phyloP scores from a whole-genome alignment of 306 rosid species.

The Cicer pinnatifidum region DNA sequence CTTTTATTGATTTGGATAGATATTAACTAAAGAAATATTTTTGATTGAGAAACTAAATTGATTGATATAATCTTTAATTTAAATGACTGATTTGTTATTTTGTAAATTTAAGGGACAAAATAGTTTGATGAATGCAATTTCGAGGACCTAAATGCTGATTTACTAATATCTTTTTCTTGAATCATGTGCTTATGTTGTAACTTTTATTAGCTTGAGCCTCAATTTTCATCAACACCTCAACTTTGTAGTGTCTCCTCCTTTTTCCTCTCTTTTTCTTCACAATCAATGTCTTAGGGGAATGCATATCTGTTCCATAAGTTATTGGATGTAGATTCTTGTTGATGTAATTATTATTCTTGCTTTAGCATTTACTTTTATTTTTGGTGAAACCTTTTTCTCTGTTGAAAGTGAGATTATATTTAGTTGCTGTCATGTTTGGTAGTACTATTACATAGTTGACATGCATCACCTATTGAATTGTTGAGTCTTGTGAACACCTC shows the following conservation, averaged over 20 bases:
- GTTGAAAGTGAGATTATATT: conserved; percentile 45
- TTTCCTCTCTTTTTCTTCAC: conserved; percentile 9
- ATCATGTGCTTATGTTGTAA: conserved; percentile 50
- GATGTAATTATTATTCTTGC: conserved; percentile 57
- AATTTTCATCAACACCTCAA: conserved; percentile 43
- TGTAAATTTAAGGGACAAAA: no score
- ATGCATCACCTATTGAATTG: conserved; percentile 17
- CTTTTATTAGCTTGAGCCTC: conserved; percentile 38
- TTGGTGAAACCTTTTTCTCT: conserved; percentile 48
- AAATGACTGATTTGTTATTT: no score
- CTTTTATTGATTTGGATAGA: no score
- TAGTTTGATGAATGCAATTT: no score
- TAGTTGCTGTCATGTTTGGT: conserved; percentile 43
- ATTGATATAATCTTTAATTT: no score
- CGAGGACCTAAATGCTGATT: no score
- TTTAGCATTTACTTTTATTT: conserved; percentile 53
- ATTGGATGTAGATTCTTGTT: conserved; percentile 55
- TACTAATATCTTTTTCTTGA: neutral
- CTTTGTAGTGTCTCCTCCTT: conserved; percentile 31
- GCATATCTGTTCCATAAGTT: conserved; percentile 46
- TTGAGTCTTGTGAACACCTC: conserved; percentile 44
- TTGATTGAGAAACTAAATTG: no score
- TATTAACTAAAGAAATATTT: no score
- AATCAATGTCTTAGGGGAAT: conserved; percentile 40
- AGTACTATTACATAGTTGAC: conserved; percentile 48